phyloP scores from a whole-genome alignment of 2,329 filamentous ascomycete genomes.

The Penicillium rolfsii region DNA sequence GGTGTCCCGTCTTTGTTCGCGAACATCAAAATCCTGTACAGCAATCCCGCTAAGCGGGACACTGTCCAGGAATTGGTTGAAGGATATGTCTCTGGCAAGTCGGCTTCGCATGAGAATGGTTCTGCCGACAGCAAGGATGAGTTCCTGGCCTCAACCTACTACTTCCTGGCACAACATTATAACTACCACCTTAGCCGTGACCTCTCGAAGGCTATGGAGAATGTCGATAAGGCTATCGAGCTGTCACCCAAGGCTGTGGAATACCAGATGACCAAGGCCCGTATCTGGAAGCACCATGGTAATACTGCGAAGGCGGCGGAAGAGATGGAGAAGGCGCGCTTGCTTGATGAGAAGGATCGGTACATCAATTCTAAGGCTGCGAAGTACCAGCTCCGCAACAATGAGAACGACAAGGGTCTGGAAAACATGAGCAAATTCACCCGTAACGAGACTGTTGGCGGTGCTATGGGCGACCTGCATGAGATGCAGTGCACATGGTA shows the following conservation, averaged over 20 bases:
- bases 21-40: constrained; percentile 92
- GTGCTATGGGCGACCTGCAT: constrained; percentile 84
- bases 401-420: constrained; percentile 83
- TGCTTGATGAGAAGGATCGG: constrained; percentile 84
- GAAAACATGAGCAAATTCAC: constrained; percentile 94
- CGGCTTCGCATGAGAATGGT: constrained; percentile 51
- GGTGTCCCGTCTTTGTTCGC: constrained; percentile 95
- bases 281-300: constrained; percentile 90
- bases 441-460: constrained; percentile 82
- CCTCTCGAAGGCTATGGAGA: constrained; percentile 76
- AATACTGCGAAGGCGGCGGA: constrained; percentile 78
- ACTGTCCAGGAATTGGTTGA: constrained; percentile 75
- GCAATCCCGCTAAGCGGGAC: constrained; percentile 75
- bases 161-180: constrained; percentile 96
- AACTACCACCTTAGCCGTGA: constrained; percentile 89
- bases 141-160: constrained; percentile 79
- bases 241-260: constrained; percentile 81
- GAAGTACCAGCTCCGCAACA: constrained; percentile 93
- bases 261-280: constrained; percentile 91
- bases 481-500: constrained; percentile 99
- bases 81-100: constrained; percentile 69
- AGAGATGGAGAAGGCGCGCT: constrained; percentile 83
- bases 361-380: constrained; percentile 99
- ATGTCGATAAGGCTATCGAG: constrained; percentile 80
- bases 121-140: constrained; percentile 52